These are phyloP conservation scores for Moniliophthora roreri DNA, from an alignment of 1,284 basidiomycete species.

Conservation along the genomic window DNA sequence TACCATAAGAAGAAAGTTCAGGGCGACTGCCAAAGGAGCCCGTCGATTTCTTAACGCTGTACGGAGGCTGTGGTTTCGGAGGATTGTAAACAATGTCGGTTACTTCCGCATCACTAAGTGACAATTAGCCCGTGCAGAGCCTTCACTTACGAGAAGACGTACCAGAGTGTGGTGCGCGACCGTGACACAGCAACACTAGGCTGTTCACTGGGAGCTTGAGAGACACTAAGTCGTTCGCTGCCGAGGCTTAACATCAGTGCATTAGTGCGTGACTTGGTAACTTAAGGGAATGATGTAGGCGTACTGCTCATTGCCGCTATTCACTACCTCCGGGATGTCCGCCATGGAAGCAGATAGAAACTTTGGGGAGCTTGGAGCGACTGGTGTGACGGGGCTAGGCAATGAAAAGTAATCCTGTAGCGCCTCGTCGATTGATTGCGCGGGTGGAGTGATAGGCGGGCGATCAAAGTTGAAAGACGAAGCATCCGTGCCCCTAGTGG, in stretches of 20 bases:
- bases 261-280: no score
- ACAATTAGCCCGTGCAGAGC: no score
- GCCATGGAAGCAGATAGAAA: background rate
- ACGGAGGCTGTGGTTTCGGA: background rate
- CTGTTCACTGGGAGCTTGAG: no score
- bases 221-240: no score
- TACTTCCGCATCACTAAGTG: no score
- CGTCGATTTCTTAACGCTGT: background rate
- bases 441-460: background rate
- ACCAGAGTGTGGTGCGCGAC: no score
- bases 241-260: no score
- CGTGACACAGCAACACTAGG: no score
- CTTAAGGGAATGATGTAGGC: no score
- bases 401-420: background rate
- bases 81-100: background rate
- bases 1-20: slow-evolving; percentile 6
- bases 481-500: slow-evolving; percentile 8
- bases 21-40: slow-evolving; percentile 2
- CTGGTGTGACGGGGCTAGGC: background rate
- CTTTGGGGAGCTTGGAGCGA: background rate
- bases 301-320: no score
- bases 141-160: no score
- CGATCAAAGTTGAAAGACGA: background rate
- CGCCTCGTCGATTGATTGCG: background rate
- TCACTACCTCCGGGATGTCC: background rate